Evolutionary conservation across 225 moss, liverwort and hornwort genomes (phyloP).

Genomic region (Lunularia cruciata): DNA sequence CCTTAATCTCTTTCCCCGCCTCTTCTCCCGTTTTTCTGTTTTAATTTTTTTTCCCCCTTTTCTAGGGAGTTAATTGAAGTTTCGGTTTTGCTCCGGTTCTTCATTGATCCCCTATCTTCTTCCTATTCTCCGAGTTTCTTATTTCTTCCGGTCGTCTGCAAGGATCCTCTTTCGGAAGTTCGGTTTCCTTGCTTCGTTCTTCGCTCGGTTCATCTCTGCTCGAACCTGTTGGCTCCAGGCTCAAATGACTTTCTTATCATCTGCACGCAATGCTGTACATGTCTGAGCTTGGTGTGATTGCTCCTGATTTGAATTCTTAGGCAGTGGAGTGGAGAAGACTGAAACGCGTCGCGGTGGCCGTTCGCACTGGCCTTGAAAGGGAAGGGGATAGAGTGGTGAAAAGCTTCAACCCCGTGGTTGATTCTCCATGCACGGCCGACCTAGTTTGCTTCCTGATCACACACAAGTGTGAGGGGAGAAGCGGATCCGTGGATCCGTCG

Average conservation of each 20-base stretch:
- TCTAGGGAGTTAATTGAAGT: background rate
- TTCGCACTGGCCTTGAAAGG: background rate
- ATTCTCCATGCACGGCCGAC: conserved; percentile 31
- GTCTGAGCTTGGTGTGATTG: background rate
- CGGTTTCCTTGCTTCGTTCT: background rate
- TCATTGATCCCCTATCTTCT: background rate
- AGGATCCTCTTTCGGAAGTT: conserved; percentile 14
- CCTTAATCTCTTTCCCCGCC: background rate
- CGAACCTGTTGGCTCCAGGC: background rate
- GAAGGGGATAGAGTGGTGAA: background rate
- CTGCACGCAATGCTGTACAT: background rate
- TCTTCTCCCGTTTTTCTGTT: background rate
- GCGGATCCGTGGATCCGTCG: conserved; percentile 78
- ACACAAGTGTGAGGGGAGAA: conserved; percentile 35
- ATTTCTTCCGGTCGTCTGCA: conserved; percentile 2
- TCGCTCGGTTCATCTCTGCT: background rate
- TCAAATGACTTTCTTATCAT: background rate
- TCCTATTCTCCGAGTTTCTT: background rate
- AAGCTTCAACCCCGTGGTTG: background rate
- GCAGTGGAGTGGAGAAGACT: background rate
- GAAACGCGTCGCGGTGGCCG: conserved; percentile 1
- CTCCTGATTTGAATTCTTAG: conserved; percentile 22
- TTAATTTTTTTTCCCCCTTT: background rate
- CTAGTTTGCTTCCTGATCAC: conserved; percentile 35
- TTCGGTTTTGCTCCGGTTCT: conserved; percentile 12